Conservation (phyloP, 768 basidiomycete species). For the Naganishia kalamii region DNA sequence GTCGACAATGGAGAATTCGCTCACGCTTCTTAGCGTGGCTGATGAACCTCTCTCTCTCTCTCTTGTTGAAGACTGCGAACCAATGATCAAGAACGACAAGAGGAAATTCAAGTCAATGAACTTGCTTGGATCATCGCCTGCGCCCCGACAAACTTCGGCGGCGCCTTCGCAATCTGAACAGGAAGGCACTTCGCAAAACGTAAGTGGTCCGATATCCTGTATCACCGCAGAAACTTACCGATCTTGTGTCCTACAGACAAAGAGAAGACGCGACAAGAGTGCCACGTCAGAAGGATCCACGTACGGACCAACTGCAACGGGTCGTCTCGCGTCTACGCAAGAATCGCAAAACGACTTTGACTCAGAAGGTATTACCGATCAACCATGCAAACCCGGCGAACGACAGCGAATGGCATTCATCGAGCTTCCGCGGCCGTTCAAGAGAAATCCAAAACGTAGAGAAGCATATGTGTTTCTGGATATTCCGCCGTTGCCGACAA, state of each 20-base stretch:
- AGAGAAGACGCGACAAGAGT: neutral
- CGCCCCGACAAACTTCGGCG: neutral
- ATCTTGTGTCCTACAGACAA: neutral
- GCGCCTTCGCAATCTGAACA: neutral
- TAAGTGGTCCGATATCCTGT: neutral
- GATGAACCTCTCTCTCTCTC: too few species aligned
- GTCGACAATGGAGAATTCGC: neutral
- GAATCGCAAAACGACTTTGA: neutral
- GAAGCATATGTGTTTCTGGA: neutral
- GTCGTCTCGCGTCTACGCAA: too few species aligned
- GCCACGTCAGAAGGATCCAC: neutral
- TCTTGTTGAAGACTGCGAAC: neutral
- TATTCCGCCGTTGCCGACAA: constrained; percentile 15
- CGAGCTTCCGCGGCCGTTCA: neutral
- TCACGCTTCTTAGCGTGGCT: neutral
- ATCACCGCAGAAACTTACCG: neutral
- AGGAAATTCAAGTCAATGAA: neutral
- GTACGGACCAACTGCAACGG: too few species aligned
- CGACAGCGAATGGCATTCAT: constrained; percentile 21
- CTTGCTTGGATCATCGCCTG: neutral
- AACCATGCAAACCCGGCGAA: constrained; percentile 2
- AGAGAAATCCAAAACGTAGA: neutral
- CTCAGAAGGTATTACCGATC: constrained; percentile 6
- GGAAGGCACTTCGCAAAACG: neutral
- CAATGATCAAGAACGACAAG: neutral